Percentiles rank a stretch among this genome's conserved stretches.
Evolutionary conservation across 2,329 filamentous ascomycete genomes (phyloP).

Genomic region (Diplodia sapinea): DNA sequence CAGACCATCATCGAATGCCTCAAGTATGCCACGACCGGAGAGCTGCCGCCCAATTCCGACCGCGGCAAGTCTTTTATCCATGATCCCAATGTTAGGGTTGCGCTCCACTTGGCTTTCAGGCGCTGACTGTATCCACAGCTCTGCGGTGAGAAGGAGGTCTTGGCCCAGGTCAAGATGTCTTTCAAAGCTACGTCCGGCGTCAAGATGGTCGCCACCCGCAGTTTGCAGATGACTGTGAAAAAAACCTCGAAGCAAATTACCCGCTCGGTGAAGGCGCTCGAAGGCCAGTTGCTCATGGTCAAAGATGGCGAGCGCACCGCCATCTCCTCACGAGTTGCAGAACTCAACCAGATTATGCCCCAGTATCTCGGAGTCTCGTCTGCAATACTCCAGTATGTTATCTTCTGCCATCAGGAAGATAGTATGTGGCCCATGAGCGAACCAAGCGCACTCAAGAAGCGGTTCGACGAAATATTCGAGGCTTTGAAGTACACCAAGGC

Average conservation of each 20-base stretch:
- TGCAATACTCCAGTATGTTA: conserved; percentile 90
- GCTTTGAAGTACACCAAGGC: conserved; percentile 96
- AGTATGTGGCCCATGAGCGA: conserved; percentile 97
- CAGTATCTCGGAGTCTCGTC: conserved; percentile 86
- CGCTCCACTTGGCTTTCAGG: neutral
- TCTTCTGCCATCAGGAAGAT: conserved; percentile 98
- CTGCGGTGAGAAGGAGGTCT: conserved; percentile 82
- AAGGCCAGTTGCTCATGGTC: conserved; percentile 75
- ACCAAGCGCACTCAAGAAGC: conserved; percentile 82
- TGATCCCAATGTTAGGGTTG: conserved; percentile 79
- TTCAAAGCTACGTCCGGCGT: conserved; percentile 81
- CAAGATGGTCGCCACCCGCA: conserved; percentile 82
- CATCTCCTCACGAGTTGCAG: conserved; percentile 78
- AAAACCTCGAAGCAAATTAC: conserved; percentile 61
- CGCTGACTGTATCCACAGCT: conserved; percentile 56
- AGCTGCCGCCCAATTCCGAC: conserved; percentile 86
- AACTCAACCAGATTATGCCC: conserved; percentile 84
- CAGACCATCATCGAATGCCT: conserved; percentile 96
- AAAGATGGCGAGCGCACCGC: conserved; percentile 80
- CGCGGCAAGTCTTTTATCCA: conserved; percentile 93
- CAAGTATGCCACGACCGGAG: conserved; percentile 95
- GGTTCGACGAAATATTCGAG: conserved; percentile 97
- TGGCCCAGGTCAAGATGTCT: conserved; percentile 88
- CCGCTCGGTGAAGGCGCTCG: conserved; percentile 80
- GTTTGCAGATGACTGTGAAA: conserved; percentile 83